These are phyloP conservation scores for Phytophthora sansomeana DNA, from an alignment of 352 stramenopile genomes.

Conservation along the genomic window DNA sequence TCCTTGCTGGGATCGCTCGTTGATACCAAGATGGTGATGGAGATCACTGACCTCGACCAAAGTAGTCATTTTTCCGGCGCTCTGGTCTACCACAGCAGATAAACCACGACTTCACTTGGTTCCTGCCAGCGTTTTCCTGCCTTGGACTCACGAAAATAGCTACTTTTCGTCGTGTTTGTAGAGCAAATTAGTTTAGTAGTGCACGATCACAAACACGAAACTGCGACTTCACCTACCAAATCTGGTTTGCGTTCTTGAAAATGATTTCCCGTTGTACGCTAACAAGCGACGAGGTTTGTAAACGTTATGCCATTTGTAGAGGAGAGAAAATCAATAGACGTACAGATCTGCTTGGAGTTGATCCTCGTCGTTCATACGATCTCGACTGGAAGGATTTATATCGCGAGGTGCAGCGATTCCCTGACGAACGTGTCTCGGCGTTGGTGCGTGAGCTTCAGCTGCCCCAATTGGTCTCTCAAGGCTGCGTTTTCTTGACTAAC, in stretches of 20 bases:
- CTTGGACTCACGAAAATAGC: neutral
- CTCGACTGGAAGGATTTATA: slow-evolving; percentile 32
- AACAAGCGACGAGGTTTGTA: neutral
- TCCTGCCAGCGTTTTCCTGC: neutral
- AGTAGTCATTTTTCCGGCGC: slow-evolving; percentile 12
- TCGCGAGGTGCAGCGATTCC: slow-evolving; percentile 49
- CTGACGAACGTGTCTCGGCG: slow-evolving; percentile 39
- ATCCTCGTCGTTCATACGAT: neutral
- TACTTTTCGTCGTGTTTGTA: neutral
- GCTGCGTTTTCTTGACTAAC: slow-evolving; percentile 65
- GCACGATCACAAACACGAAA: neutral
- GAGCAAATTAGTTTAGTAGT: neutral
- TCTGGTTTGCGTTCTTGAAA: neutral
- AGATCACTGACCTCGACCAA: slow-evolving; percentile 9
- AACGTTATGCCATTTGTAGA: neutral
- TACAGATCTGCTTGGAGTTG: neutral
- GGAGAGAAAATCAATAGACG: neutral
- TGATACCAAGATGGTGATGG: neutral
- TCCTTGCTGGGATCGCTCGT: neutral
- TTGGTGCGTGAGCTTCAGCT: slow-evolving; percentile 23
- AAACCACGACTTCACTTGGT: neutral
- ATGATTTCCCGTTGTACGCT: neutral
- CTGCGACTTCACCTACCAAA: neutral
- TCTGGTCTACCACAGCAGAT: too few species aligned
- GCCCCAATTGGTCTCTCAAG: slow-evolving; percentile 51